Percentiles rank a stretch among this genome's conserved stretches.
phyloP scores from a whole-genome alignment of 1,284 basidiomycete genomes.

The Kwoniella shivajii region DNA sequence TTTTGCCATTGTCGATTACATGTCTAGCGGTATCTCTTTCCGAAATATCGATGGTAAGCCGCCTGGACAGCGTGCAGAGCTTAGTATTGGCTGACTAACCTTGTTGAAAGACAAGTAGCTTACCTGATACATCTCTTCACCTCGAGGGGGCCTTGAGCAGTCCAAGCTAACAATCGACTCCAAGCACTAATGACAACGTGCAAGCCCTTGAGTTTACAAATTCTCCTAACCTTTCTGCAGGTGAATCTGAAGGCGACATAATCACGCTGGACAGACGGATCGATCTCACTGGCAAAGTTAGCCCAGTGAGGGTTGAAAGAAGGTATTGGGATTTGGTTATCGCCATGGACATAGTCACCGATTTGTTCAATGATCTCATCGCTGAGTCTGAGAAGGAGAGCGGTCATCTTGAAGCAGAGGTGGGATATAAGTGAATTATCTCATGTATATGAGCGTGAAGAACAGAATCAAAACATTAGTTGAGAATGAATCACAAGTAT shows the following conservation, averaged over 20 bases:
- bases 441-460: too few species aligned
- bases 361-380: conserved; percentile 3
- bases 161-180: not conserved
- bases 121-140: not conserved
- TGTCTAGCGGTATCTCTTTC: too few species aligned
- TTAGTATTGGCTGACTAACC: too few species aligned
- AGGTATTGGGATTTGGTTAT: conserved; percentile 2
- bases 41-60: too few species aligned
- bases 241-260: not conserved
- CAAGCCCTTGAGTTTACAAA: not conserved
- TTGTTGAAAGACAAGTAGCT: too few species aligned
- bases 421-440: too few species aligned
- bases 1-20: too few species aligned
- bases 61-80: too few species aligned
- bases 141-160: not conserved
- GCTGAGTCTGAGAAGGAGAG: not conserved
- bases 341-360: not conserved
- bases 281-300: conserved; percentile 1
- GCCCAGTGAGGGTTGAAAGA: conserved; percentile 4
- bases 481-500: too few species aligned
- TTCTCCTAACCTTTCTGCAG: not conserved
- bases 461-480: too few species aligned
- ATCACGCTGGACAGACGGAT: not conserved
- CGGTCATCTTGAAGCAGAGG: not conserved
- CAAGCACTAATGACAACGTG: not conserved